Base-by-base conservation (phyloP, 75 land plant genomes). In the Ceratopteris richardii region DNA sequence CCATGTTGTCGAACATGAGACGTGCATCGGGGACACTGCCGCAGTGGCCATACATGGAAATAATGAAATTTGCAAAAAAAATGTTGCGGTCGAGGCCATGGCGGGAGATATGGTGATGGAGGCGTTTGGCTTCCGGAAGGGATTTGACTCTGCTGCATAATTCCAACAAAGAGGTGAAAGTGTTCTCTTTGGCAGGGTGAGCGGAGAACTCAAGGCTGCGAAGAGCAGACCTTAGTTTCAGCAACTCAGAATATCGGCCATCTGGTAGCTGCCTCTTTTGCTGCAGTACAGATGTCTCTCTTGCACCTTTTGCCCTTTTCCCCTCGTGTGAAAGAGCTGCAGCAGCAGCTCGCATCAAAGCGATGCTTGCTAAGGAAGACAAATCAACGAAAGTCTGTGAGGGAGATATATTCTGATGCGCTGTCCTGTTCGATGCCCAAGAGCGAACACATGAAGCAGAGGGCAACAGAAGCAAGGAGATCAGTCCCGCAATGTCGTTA, bases 1-100 rank as follows among this genome's bases (percentile, higher is more conserved):
- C 9, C 56, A 54, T 54, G 31, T 6, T 26, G 28, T 54, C 31
- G 56, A 54, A 54, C 31, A 54, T 23, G 56, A 27, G 31, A 25
- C 56, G 56, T 3, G 56, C 22, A 17, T 29, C 31, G 23, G 28
- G 11, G 56, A 54, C 31, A 23, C 56, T 27, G 56, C 56, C 56
- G 16, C 56, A 54, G 2, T 26, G 18, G 5, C 56, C 31, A 26
- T 27, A 54, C 56, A 54, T 54, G 28, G 28, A 18, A 25, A 54
- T 54, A 25, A 29, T 14, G 50, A 46, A 46, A 46, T 46, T 46
- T 5, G 50, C 3, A 17, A 46, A 17, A 17, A 46, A 46, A 2
- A 17, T 46, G 50, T 21, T 46, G 50, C 50, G 18, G 12, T 46
- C 50, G 50, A 46, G 50, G 22, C 18, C 22, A 21, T 17, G 50